Percentiles rank a stretch among this genome's conserved stretches.
These are phyloP conservation scores for Pelargonium hybrid DNA, from an alignment of 441 rosid genomes.

Conservation along the genomic window DNA sequence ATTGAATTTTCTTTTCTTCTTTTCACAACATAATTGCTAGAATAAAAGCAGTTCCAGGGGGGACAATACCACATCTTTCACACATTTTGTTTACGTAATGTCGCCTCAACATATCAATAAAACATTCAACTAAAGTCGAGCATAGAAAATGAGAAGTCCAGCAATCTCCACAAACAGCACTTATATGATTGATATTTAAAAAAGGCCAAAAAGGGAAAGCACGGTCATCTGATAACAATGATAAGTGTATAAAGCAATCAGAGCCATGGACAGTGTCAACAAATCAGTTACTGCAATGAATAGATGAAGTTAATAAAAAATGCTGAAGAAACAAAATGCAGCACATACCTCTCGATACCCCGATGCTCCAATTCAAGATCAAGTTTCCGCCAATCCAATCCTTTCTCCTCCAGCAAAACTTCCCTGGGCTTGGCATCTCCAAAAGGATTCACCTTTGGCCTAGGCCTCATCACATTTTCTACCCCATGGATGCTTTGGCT, in stretches of 20 bases:
- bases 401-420: conserved; percentile 75
- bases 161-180: background rate
- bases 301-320: background rate
- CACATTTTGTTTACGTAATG: too few species aligned
- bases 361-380: conserved; percentile 85
- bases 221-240: conserved; percentile 38
- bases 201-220: too few species aligned
- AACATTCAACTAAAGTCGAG: background rate
- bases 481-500: conserved; percentile 36
- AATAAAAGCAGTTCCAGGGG: too few species aligned
- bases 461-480: conserved; percentile 55
- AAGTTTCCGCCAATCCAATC: conserved; percentile 92
- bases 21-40: too few species aligned
- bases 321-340: conserved; percentile 3
- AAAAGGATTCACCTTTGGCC: conserved; percentile 82
- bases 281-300: background rate
- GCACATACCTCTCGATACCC: conserved; percentile 56
- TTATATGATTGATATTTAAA: background rate
- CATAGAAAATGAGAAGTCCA: background rate
- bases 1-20: too few species aligned
- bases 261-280: too few species aligned
- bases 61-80: too few species aligned
- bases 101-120: background rate
- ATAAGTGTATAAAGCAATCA: conserved; percentile 36
- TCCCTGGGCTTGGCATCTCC: conserved; percentile 96